Percentiles rank a stretch among this genome's conserved stretches.
Conservation (phyloP, 2,329 filamentous ascomycete species). For the Fusarium siculi region DNA sequence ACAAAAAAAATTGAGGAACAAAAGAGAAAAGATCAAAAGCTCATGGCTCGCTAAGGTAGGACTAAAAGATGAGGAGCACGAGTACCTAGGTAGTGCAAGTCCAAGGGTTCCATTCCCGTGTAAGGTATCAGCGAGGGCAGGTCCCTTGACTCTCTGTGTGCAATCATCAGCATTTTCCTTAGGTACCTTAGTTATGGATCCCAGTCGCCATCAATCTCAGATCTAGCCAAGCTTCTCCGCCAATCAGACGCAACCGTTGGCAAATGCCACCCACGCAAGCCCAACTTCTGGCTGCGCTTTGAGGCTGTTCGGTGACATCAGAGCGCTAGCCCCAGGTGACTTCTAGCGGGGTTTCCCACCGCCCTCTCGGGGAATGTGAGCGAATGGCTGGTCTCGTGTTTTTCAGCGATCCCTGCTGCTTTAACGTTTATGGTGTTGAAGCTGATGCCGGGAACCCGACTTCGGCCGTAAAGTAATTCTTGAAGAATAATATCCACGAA, state of each 20-base stretch:
- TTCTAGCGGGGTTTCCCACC: slow-evolving; percentile 12
- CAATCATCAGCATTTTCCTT: slow-evolving; percentile 36
- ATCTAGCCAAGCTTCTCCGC: slow-evolving; percentile 15
- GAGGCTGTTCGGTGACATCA: slow-evolving; percentile 33
- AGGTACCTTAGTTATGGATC: neutral
- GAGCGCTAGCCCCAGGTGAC: slow-evolving; percentile 24
- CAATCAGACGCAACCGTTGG: slow-evolving; percentile 25
- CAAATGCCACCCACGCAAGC: slow-evolving; percentile 18
- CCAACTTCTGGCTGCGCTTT: slow-evolving; percentile 1
- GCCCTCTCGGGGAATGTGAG: slow-evolving; percentile 16
- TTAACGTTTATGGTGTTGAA: slow-evolving; percentile 1
- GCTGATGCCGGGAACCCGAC: slow-evolving; percentile 28
- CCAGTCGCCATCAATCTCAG: slow-evolving; percentile 22
- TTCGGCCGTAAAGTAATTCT: slow-evolving; percentile 18
- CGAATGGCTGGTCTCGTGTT: slow-evolving; percentile 35
- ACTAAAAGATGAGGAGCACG: slow-evolving; percentile 18
- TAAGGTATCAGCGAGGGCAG: slow-evolving; percentile 20
- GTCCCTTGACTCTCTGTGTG: slow-evolving; percentile 26
- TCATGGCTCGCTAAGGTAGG: slow-evolving; percentile 17
- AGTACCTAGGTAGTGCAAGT: neutral
- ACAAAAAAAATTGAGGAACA: neutral
- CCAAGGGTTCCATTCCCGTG: slow-evolving; percentile 30
- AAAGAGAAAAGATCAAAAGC: slow-evolving; percentile 11
- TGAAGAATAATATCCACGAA: neutral
- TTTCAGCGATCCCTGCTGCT: slow-evolving; percentile 33